phyloP scores from a whole-genome alignment of 164 flowering plant genomes.

The Liriodendron chinense region DNA sequence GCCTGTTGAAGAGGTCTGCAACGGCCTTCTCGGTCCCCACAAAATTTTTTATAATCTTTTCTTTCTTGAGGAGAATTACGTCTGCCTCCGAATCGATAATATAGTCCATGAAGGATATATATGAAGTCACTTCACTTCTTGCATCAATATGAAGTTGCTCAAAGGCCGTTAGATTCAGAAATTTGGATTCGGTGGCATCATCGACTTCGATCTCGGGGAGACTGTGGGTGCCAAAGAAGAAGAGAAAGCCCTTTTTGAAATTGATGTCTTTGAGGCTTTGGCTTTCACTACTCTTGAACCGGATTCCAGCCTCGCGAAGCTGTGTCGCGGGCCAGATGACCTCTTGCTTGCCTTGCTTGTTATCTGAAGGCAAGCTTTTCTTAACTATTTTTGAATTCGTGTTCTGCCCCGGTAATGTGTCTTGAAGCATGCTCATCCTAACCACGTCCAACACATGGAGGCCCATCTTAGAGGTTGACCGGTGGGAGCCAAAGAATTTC shows the following conservation, averaged over 20 bases:
- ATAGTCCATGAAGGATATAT: constrained; percentile 55
- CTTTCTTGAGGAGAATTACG: constrained; percentile 33
- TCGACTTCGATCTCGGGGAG: constrained; percentile 43
- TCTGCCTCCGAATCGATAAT: constrained; percentile 45
- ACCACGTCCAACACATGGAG: constrained; percentile 43
- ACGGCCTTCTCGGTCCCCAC: constrained; percentile 56
- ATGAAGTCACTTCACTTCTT: constrained; percentile 50
- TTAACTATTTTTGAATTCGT: not conserved
- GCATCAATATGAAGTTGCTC: constrained; percentile 52
- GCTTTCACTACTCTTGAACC: constrained; percentile 37
- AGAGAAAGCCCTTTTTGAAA: constrained; percentile 42
- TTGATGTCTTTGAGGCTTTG: constrained; percentile 43
- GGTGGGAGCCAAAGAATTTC: constrained; percentile 24
- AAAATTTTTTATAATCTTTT: constrained; percentile 43
- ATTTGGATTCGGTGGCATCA: constrained; percentile 45
- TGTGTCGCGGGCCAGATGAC: constrained; percentile 41
- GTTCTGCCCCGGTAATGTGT: not conserved
- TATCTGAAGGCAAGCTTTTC: not conserved
- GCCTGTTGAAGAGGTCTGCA: constrained; percentile 49
- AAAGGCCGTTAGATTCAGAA: constrained; percentile 54
- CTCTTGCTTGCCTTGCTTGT: not conserved
- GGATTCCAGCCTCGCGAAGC: constrained; percentile 49
- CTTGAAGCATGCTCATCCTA: constrained; percentile 35
- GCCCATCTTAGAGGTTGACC: constrained; percentile 13
- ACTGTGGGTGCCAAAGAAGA: constrained; percentile 36